phyloP scores from a whole-genome alignment of 2,329 filamentous ascomycete genomes.

The Sphaceloma murrayae region DNA sequence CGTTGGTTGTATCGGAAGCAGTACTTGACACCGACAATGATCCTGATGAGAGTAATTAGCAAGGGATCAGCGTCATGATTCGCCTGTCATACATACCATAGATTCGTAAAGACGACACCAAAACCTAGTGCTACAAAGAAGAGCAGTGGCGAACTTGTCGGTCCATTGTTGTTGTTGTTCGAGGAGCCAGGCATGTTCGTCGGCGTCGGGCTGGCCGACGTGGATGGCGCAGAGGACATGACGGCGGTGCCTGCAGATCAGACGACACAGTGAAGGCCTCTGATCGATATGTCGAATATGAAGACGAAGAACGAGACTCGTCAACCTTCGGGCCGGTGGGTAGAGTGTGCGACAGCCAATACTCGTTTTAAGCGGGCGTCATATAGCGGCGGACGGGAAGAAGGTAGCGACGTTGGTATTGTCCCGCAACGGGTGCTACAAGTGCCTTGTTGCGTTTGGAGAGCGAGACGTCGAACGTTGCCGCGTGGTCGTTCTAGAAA shows the following conservation, averaged over 20 bases:
- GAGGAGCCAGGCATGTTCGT: slow-evolving; percentile 22
- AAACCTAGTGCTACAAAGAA: slow-evolving; percentile 97
- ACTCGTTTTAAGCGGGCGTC: slow-evolving; percentile 11
- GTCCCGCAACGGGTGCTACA: slow-evolving; percentile 10
- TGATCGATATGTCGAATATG: slow-evolving; percentile 1
- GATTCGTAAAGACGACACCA: slow-evolving; percentile 94
- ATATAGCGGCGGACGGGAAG: slow-evolving; percentile 13
- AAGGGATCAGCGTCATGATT: neutral
- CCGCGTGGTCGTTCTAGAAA: slow-evolving; percentile 10
- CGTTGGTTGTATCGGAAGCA: slow-evolving; percentile 97
- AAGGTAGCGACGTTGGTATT: slow-evolving; percentile 14
- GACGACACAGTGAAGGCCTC: slow-evolving; percentile 12
- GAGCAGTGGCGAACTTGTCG: slow-evolving; percentile 63
- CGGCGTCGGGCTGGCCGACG: slow-evolving; percentile 21
- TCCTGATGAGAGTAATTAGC: slow-evolving; percentile 50
- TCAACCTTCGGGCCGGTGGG: neutral
- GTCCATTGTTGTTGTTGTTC: slow-evolving; percentile 33
- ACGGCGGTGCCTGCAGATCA: neutral
- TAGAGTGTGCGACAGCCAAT: slow-evolving; percentile 11
- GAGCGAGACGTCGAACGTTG: neutral
- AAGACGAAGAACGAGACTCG: neutral
- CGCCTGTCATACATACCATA: slow-evolving; percentile 60
- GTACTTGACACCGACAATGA: slow-evolving; percentile 98
- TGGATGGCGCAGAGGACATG: slow-evolving; percentile 17
- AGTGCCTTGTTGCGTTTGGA: slow-evolving; percentile 8